A percentile compares a stretch with the other conserved stretches of the same genome.
phyloP scores from a whole-genome alignment of 2,329 filamentous ascomycete species.

The Rugonectria rugulosa region DNA sequence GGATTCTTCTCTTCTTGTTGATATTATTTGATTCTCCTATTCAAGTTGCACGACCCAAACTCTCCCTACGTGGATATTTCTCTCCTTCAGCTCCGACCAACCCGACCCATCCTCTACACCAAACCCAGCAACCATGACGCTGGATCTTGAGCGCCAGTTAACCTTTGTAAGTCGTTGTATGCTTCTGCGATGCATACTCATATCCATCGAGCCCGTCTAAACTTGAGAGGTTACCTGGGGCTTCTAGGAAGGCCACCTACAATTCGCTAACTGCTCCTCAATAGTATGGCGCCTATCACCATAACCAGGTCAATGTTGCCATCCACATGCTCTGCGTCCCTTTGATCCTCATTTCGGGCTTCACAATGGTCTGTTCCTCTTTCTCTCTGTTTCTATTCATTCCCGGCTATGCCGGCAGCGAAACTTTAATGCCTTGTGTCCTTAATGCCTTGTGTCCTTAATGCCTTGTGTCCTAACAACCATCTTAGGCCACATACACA shows the following conservation, averaged over 20 bases:
- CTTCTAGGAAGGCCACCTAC: too few relatives aligned
- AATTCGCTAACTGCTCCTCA: constrained; percentile 21
- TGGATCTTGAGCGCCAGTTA: constrained; percentile 83
- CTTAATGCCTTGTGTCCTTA: constrained; percentile 8
- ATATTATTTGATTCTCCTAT: constrained; percentile 11
- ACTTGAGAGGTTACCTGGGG: too few relatives aligned
- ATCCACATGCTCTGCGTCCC: constrained; percentile 86
- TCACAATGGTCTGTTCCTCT: constrained; percentile 69
- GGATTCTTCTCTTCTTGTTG: not conserved
- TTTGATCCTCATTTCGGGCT: constrained; percentile 73
- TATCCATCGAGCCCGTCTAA: too few relatives aligned
- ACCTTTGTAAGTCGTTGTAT: constrained; percentile 70
- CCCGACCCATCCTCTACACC: constrained; percentile 19
- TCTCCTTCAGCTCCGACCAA: constrained; percentile 7
- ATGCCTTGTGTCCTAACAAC: constrained; percentile 14
- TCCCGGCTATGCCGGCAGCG: constrained; percentile 5
- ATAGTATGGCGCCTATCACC: constrained; percentile 88
- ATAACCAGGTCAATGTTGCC: constrained; percentile 76
- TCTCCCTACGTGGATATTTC: not conserved
- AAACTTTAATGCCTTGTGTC: constrained; percentile 3
- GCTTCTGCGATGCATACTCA: not conserved
- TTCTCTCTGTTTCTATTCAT: not conserved
- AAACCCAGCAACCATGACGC: constrained; percentile 58
- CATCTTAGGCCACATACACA: constrained; percentile 64
- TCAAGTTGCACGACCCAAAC: not conserved